Evolutionary conservation across 352 stramenopile genomes (phyloP).

Genomic region (Phytophthora citricola): DNA sequence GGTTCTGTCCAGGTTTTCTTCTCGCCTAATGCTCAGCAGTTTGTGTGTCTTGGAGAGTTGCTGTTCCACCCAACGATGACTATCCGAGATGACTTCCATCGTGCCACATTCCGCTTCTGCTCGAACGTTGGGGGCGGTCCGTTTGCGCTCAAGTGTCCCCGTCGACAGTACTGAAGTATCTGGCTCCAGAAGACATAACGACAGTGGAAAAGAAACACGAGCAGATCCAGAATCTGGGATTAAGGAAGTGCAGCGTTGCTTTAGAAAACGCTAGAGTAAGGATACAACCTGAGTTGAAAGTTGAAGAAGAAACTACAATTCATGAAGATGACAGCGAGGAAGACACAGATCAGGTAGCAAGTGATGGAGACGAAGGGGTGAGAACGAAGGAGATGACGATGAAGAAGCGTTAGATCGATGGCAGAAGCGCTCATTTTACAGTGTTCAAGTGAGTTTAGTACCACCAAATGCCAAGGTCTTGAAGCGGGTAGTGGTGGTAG

Average conservation of each 20-base stretch:
- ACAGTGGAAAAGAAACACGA: conserved; percentile 47
- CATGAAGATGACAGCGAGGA: conserved; percentile 23
- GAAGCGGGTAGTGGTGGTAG: conserved; percentile 45
- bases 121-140: conserved; percentile 66
- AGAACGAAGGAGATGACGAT: neutral
- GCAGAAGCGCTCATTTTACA: conserved; percentile 52
- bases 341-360: too few relatives aligned
- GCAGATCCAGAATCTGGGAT: conserved; percentile 33
- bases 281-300: neutral
- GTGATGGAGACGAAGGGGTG: conserved; percentile 10
- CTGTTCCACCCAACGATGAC: conserved; percentile 58
- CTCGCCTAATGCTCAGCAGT: conserved; percentile 79
- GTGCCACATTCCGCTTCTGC: conserved; percentile 53
- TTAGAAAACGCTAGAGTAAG: conserved; percentile 8
- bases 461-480: conserved; percentile 43
- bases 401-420: conserved; percentile 28
- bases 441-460: conserved; percentile 47
- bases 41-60: conserved; percentile 65
- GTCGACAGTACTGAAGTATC: conserved; percentile 58
- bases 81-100: conserved; percentile 54
- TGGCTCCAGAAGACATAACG: conserved; percentile 46
- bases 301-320: conserved; percentile 8
- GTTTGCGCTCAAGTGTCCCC: conserved; percentile 63
- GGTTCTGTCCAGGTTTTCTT: conserved; percentile 60
- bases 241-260: conserved; percentile 26